A percentile compares a stretch with the other conserved stretches of the same genome.
phyloP scores from a whole-genome alignment of 257 asterid species.

The Petrea volubilis region DNA sequence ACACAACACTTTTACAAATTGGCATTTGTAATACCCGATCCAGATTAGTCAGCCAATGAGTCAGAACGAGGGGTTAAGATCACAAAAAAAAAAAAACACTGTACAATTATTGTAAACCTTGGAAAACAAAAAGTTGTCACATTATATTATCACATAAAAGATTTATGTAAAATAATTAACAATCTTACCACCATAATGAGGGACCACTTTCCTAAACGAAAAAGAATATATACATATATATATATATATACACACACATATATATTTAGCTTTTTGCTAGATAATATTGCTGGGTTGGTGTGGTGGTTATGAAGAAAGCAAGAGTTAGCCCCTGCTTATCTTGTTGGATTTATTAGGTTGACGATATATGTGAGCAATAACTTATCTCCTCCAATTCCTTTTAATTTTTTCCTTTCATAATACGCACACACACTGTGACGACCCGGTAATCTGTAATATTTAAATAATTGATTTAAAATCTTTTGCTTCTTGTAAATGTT shows the following conservation, averaged over 20 bases:
- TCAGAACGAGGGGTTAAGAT: too few species aligned
- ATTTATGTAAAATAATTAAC: background rate
- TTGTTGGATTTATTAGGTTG: background rate
- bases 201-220: slow-evolving; percentile 34
- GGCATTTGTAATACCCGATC: too few species aligned
- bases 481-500: too few species aligned
- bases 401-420: too few species aligned
- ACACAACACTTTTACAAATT: too few species aligned
- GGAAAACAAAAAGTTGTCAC: background rate
- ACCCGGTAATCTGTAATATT: too few species aligned
- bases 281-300: slow-evolving; percentile 43
- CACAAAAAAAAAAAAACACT: too few species aligned
- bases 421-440: too few species aligned
- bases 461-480: too few species aligned
- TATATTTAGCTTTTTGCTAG: too few species aligned
- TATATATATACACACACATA: too few species aligned
- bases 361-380: background rate
- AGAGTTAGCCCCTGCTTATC: slow-evolving; percentile 4
- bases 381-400: slow-evolving; percentile 14
- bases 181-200: background rate
- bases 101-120: background rate
- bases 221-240: background rate
- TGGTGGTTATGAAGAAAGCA: slow-evolving; percentile 36
- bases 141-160: background rate
- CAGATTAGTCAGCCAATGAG: too few species aligned